phyloP scores from a whole-genome alignment of 192 early-diverging fungal species.

The Cladochytrium replicatum region DNA sequence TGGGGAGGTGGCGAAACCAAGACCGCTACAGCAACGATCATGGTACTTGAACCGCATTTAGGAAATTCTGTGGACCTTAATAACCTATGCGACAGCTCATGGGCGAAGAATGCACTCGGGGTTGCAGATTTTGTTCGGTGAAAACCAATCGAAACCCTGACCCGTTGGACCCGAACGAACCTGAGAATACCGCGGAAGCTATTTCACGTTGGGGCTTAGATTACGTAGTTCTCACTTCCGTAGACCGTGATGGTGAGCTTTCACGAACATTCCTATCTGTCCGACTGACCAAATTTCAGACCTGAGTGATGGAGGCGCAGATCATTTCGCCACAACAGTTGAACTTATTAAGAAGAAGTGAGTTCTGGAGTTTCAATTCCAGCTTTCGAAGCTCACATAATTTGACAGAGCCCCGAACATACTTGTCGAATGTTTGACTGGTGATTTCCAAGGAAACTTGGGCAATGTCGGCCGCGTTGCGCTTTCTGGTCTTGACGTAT shows the following conservation, averaged over 20 bases:
- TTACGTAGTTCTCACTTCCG: constrained; percentile 95
- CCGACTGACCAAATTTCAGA: constrained; percentile 40
- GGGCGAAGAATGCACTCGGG: constrained; percentile 96
- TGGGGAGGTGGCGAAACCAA: constrained; percentile 95
- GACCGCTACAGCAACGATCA: constrained; percentile 95
- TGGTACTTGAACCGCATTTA: constrained; percentile 27
- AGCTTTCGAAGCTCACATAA: background rate
- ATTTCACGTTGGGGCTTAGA: constrained; percentile 91
- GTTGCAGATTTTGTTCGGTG: constrained; percentile 96
- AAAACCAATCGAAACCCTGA: constrained; percentile 83
- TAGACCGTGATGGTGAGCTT: constrained; percentile 77
- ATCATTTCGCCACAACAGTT: constrained; percentile 90
- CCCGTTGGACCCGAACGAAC: constrained; percentile 80
- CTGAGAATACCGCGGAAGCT: constrained; percentile 85
- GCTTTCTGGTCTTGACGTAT: constrained; percentile 86
- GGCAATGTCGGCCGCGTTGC: constrained; percentile 75
- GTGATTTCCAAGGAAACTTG: constrained; percentile 80
- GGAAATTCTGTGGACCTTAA: background rate
- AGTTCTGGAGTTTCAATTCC: constrained; percentile 5
- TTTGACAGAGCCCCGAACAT: constrained; percentile 72
- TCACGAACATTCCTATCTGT: background rate
- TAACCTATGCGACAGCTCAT: constrained; percentile 48
- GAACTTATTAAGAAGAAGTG: constrained; percentile 75
- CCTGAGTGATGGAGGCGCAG: constrained; percentile 80
- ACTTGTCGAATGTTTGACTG: constrained; percentile 91